Evolutionary conservation across 1,284 basidiomycete species (phyloP), one percentile per base, ranked within the genome.

Genomic region (Pascua sp.): DNA sequence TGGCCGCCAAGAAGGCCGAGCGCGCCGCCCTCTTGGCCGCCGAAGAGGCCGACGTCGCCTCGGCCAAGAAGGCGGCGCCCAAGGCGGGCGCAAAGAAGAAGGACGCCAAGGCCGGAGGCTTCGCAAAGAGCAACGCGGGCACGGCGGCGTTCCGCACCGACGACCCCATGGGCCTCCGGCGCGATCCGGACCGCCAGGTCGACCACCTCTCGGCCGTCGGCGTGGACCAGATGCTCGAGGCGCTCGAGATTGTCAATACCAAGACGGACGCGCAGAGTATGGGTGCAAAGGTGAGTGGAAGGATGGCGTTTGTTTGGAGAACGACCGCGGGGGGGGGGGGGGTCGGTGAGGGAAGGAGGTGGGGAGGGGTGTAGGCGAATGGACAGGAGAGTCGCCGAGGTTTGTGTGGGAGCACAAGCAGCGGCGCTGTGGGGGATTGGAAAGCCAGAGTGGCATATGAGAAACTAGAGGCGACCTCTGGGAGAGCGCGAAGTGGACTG

Each of bases 181-280:
- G 63, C 53, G 66, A 67, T 52, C 67, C 59, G 8, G 67, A 71
- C 40, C 58, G 57, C 17, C 80, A 83, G 57, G 76, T 82, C 11
- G 85, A 90, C 75, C 86, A 86, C 69, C 90, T 84, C 75, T 77
- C 84, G 11, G 95, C 94, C 8, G 88, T 87, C 17, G 94, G 92
- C 12, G 83, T 98, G 55, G 94, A 98, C 71, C 90, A 93, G 71
- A 92, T 91, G 10, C 76, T 98, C 49, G 94, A 96, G 76, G 83
- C 96, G 59, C 78, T 98, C 66, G 87, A 89, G 58, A 82, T 95
- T 3, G 91, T 95, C 11, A 95, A 85, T 51, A 89, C 90, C 9
- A 92, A 90, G 81, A 87, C 86, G 81, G 93, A 97, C 77, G 96
- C 94, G 78, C 90, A 91, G 0, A 88, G 88, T 59, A 79, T 94